Percentiles rank a stretch among this genome's conserved stretches.
Evolutionary conservation across 2,329 filamentous ascomycete species (phyloP).

Genomic region (Pseudogymnoascus sp.): DNA sequence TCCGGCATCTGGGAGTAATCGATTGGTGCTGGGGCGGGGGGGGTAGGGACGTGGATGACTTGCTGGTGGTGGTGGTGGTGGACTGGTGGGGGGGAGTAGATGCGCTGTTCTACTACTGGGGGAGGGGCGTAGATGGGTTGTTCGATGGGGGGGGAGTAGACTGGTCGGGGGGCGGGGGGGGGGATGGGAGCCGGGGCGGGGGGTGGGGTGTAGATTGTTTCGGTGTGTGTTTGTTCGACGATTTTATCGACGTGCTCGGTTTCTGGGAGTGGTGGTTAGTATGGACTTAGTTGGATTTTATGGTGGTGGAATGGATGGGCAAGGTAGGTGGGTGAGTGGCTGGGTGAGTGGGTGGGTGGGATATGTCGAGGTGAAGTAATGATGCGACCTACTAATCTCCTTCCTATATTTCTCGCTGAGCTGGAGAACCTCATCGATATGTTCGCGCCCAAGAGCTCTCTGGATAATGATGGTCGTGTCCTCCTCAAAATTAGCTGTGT

Average conservation of each 20-base stretch:
- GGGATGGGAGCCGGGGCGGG: slow-evolving; percentile 1
- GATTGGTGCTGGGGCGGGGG: slow-evolving; percentile 15
- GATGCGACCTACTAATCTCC: slow-evolving; percentile 35
- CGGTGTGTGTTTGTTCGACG: slow-evolving; percentile 39
- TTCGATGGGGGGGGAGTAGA: background rate
- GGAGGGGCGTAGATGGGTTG: background rate
- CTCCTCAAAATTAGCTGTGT: slow-evolving; percentile 38
- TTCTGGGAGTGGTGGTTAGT: slow-evolving; percentile 11
- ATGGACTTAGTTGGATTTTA: background rate
- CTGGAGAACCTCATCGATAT: slow-evolving; percentile 83
- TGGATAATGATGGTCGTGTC: slow-evolving; percentile 73
- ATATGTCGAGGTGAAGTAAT: background rate
- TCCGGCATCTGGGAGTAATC: background rate
- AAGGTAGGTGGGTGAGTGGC: background rate
- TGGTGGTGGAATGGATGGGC: background rate
- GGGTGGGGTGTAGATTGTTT: slow-evolving; percentile 31
- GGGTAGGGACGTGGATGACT: slow-evolving; percentile 13
- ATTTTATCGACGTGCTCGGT: slow-evolving; percentile 25
- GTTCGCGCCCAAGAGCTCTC: slow-evolving; percentile 76
- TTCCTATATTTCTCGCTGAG: slow-evolving; percentile 68
- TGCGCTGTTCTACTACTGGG: background rate
- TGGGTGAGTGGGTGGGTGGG: background rate
- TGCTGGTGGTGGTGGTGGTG: slow-evolving; percentile 15
- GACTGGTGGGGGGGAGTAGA: background rate
- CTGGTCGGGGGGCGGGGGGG: background rate